Percentiles rank a stretch among this genome's conserved stretches.
Conservation (phyloP, 129 eudicot genomes). For the Flaveria bidentis region DNA sequence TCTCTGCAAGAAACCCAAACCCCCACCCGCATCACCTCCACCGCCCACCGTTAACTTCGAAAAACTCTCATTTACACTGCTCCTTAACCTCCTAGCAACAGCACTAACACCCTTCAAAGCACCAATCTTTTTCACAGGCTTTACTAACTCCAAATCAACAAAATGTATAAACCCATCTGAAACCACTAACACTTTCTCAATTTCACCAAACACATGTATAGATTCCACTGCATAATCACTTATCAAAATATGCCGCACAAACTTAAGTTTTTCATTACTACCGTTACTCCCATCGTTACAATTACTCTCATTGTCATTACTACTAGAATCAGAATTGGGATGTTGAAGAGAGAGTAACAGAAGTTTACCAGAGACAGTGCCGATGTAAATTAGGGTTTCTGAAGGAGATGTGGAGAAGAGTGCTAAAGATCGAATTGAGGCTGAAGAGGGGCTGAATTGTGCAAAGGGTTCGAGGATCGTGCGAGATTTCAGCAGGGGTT, state of each 20-base stretch:
- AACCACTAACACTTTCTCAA: conserved; percentile 49
- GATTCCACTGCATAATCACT: conserved; percentile 44
- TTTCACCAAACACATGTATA: conserved; percentile 39
- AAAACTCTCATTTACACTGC: conserved; percentile 29
- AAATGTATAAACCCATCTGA: conserved; percentile 58
- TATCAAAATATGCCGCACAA: conserved; percentile 37
- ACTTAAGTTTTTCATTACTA: conserved; percentile 20
- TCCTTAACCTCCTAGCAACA: conserved; percentile 46
- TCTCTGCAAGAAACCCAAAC: conserved; percentile 44
- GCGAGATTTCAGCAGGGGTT: conserved; percentile 44
- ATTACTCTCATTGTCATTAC: conserved; percentile 2
- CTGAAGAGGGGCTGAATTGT: conserved; percentile 40
- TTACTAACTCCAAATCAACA: conserved; percentile 44
- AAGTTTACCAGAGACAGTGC: conserved; percentile 65
- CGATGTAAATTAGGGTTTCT: conserved; percentile 60
- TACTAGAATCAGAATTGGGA: conserved; percentile 21
- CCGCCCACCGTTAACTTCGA: conserved; percentile 39
- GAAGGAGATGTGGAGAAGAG: conserved; percentile 38
- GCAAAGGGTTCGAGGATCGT: conserved; percentile 47
- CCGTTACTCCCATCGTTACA: background rate
- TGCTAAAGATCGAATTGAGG: conserved; percentile 51
- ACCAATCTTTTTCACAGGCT: conserved; percentile 50
- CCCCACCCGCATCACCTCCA: conserved; percentile 22
- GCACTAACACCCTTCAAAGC: conserved; percentile 47
- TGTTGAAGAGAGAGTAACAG: conserved; percentile 46